Conservation (phyloP, 2,329 filamentous ascomycete genomes). For the Penicillium sp. region DNA sequence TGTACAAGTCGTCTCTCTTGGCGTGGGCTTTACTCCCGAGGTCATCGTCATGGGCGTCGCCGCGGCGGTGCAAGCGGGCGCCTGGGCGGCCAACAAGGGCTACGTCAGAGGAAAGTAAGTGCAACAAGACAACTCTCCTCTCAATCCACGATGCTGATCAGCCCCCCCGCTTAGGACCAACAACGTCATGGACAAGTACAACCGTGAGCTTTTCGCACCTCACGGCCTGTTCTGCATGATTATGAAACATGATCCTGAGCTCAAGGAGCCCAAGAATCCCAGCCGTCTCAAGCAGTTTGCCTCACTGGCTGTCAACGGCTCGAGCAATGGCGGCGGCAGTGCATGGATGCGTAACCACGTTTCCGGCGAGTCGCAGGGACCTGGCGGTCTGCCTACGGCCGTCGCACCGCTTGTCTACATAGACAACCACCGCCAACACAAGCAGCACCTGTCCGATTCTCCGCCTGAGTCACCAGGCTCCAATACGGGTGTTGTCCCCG, state of each 20-base stretch:
- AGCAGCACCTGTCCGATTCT: not conserved
- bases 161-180: not conserved
- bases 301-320: not conserved
- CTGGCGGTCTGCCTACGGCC: not conserved
- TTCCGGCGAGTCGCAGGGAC: not conserved
- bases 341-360: not conserved
- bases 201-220: not conserved
- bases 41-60: conserved; percentile 36
- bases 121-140: not conserved
- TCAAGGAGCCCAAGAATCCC: not conserved
- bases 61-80: conserved; percentile 38
- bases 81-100: conserved; percentile 35
- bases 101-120: conserved; percentile 7
- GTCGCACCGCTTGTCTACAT: not conserved
- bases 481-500: not conserved
- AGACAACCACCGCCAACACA: not conserved
- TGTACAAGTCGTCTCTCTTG: conserved; percentile 40
- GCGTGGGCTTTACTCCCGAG: conserved; percentile 2
- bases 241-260: not conserved
- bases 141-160: not conserved
- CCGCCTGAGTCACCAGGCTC: not conserved
- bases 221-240: not conserved
- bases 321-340: not conserved
- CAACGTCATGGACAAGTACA: not conserved
- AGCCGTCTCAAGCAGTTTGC: not conserved